phyloP scores from a whole-genome alignment of 2,329 filamentous ascomycete genomes.

The Ceratocystiopsis minuta region DNA sequence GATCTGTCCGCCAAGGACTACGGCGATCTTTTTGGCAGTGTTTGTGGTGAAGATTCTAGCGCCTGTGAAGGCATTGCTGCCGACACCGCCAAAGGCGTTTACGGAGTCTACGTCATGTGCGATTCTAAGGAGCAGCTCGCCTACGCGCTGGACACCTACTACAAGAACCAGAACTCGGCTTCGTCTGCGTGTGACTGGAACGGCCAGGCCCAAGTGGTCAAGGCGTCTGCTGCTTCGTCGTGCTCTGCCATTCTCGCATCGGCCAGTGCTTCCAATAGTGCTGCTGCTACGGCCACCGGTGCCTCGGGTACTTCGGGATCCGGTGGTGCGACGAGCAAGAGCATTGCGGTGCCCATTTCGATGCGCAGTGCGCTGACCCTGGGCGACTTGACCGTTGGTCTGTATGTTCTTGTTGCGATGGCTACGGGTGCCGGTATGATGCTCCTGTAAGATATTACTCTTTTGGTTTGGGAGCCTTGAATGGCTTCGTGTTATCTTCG shows the following conservation, averaged over 20 bases:
- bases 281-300: conserved; percentile 30
- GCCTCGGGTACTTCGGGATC: conserved; percentile 19
- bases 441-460: conserved; percentile 26
- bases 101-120: conserved; percentile 69
- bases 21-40: conserved; percentile 51
- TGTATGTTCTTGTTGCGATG: conserved; percentile 34
- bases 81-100: conserved; percentile 49
- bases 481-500: not conserved
- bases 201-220: conserved; percentile 42
- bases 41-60: conserved; percentile 41
- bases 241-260: conserved; percentile 43
- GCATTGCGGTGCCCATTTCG: conserved; percentile 19
- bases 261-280: conserved; percentile 39
- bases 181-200: conserved; percentile 51
- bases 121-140: conserved; percentile 49
- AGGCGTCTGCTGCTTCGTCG: conserved; percentile 25
- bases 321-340: conserved; percentile 15
- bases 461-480: no score
- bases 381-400: conserved; percentile 28
- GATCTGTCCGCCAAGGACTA: conserved; percentile 39
- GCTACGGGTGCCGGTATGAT: conserved; percentile 35
- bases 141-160: conserved; percentile 59
- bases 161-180: conserved; percentile 34
- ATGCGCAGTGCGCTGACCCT: conserved; percentile 24
- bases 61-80: conserved; percentile 51